A percentile compares a stretch with the other conserved stretches of the same genome.
Conservation (phyloP, 1,284 basidiomycete species). For the Filobasidium uniguttulatum region DNA sequence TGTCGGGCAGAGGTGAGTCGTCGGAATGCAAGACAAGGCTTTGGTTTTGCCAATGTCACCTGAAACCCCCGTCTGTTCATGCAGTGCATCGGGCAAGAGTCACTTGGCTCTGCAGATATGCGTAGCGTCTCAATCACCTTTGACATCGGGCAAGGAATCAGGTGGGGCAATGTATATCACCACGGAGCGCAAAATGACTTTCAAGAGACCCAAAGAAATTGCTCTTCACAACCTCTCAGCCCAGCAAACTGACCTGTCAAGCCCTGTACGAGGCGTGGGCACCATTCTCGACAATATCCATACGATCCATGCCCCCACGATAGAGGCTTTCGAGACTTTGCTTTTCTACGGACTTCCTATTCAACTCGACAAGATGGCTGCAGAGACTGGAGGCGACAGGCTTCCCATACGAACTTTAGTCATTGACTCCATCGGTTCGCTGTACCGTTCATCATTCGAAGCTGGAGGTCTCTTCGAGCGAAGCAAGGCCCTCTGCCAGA, state of each 20-base stretch:
- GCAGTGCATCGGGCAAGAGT: constrained; percentile 73
- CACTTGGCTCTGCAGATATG: constrained; percentile 68
- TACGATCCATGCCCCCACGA: constrained; percentile 45
- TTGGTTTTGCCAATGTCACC: background rate
- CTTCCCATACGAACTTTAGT: constrained; percentile 47
- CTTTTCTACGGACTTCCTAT: constrained; percentile 51
- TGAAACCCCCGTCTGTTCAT: constrained; percentile 7
- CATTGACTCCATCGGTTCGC: constrained; percentile 66
- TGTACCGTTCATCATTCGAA: constrained; percentile 52
- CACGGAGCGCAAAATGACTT: constrained; percentile 57
- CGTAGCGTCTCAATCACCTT: constrained; percentile 56
- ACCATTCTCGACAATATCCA: constrained; percentile 51
- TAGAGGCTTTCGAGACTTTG: constrained; percentile 52
- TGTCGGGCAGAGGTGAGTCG: constrained; percentile 63
- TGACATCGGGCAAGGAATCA: constrained; percentile 40
- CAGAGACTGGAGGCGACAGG: no score
- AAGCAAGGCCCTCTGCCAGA: constrained; percentile 51
- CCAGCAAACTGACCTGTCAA: constrained; percentile 23
- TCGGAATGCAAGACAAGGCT: background rate
- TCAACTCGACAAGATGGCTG: background rate
- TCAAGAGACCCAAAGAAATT: constrained; percentile 44
- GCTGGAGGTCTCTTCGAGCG: constrained; percentile 54
- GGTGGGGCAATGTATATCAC: constrained; percentile 54
- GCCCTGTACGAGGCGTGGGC: background rate
- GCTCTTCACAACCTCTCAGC: constrained; percentile 41